Evolutionary conservation across 257 asterid genomes (phyloP).

Genomic region (Salvia splendens): DNA sequence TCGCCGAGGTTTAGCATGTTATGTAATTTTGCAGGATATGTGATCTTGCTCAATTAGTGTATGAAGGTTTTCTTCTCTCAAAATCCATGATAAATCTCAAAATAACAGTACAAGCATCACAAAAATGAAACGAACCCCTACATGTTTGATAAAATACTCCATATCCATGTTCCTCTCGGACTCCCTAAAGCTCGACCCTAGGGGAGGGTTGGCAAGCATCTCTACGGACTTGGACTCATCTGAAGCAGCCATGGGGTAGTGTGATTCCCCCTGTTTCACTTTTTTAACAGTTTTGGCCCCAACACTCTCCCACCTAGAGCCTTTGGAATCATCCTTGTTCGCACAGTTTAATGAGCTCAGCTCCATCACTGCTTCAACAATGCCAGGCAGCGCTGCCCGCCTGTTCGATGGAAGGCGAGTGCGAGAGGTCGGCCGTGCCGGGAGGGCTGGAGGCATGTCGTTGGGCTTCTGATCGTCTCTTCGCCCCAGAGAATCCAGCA

Average conservation of each 20-base stretch:
- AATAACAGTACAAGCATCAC: conserved; percentile 5
- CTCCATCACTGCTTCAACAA: conserved; percentile 33
- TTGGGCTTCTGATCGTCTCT: conserved; percentile 51
- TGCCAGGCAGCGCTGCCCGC: conserved; percentile 49
- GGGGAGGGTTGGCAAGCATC: neutral
- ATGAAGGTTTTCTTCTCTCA: neutral
- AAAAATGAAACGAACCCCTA: conserved; percentile 28
- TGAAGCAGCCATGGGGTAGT: conserved; percentile 38
- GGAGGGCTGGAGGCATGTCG: conserved; percentile 88
- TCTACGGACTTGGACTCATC: conserved; percentile 13
- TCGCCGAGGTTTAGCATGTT: neutral
- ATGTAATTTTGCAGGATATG: neutral
- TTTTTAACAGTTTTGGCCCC: conserved; percentile 50
- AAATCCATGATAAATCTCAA: conserved; percentile 8
- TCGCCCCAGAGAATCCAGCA: conserved; percentile 75
- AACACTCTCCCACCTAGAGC: conserved; percentile 42
- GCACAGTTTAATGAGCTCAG: conserved; percentile 31
- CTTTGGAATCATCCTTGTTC: conserved; percentile 9
- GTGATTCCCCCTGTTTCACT: conserved; percentile 50
- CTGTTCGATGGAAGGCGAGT: conserved; percentile 71
- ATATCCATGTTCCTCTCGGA: conserved; percentile 51
- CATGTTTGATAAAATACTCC: conserved; percentile 73
- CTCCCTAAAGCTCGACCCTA: conserved; percentile 24
- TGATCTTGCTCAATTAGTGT: neutral
- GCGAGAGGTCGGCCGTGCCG: conserved; percentile 69